Evolutionary conservation across 2,329 filamentous ascomycete genomes (phyloP), one percentile per base, ranked within the genome.

Genomic region (Aspergillus candidus): DNA sequence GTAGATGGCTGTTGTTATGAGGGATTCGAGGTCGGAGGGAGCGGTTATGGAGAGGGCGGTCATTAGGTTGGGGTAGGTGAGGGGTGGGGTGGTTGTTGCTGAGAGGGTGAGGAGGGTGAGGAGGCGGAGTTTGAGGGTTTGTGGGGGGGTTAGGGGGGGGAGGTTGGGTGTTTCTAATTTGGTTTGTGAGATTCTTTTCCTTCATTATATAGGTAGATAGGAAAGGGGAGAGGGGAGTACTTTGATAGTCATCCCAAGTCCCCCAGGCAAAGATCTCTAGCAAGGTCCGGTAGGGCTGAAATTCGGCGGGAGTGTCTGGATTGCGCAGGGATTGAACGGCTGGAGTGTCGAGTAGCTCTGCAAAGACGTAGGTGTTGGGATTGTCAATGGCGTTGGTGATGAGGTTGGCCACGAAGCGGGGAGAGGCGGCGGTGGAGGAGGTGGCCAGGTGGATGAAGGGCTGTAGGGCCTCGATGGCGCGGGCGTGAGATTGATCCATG

Each of bases 211-310:
- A 2, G 12, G 11, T 10, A 12, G 10, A 6, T n/a, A 13, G n/a
- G 13, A 8, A 4, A 22, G 3, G 8, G 32, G 12, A 43, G 29
- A 14, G 18, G 8, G 33, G 18, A 13, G 14, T 60, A 82, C 80
- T 62, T 63, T 78, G 74, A 72, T 95, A 96, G 56, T 84, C 79
- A 47, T 78, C 72, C 74, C 88, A 96, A 47, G 88, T 95, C 48
- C 91, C 93, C 75, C 93, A 88, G 47, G 89, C 87, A 69, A 98
- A 98, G 58, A 94, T 83, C 67, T 90, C 78, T 35, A 98, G 83
- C 11, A 94, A 77, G 2, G 73, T 79, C 40, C 93, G 75, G 67
- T 88, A 72, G 33, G 66, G 56, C 6, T 75, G 70, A 57, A 84
- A 79, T 38, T 94, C 84, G 31, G 75, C 62, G n/a, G 80, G 64